phyloP scores from a whole-genome alignment of 2,329 filamentous ascomycete species.

The Venturia oleaginea region DNA sequence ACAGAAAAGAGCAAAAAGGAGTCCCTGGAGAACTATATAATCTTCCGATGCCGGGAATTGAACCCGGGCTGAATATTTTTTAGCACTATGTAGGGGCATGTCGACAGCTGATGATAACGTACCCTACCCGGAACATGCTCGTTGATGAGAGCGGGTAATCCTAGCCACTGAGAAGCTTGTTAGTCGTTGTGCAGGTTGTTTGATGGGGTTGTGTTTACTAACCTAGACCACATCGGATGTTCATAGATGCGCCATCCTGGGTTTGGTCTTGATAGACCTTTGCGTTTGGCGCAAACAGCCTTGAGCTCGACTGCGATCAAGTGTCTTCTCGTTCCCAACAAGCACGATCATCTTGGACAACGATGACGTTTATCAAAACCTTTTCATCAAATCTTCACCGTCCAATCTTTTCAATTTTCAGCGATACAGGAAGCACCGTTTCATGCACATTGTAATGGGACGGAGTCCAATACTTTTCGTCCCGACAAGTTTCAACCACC shows the following conservation, averaged over 20 bases:
- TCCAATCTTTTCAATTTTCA: not conserved
- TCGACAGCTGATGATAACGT: too few relatives aligned
- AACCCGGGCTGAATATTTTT: not conserved
- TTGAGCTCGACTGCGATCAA: not conserved
- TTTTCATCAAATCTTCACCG: not conserved
- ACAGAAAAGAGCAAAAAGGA: not conserved
- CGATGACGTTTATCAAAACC: not conserved
- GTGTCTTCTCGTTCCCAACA: not conserved
- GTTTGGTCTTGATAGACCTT: not conserved
- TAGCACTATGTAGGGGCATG: too few relatives aligned
- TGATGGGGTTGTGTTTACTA: not conserved
- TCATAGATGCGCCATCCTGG: not conserved
- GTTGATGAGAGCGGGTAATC: slow-evolving; percentile 3
- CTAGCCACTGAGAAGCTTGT: not conserved
- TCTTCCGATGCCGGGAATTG: not conserved
- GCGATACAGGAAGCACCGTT: not conserved
- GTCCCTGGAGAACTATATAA: not conserved
- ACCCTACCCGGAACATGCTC: slow-evolving; percentile 6
- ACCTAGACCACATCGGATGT: slow-evolving; percentile 8
- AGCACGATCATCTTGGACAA: not conserved
- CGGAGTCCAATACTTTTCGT: not conserved
- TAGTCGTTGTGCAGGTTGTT: not conserved
- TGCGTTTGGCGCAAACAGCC: not conserved
- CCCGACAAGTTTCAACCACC: not conserved
- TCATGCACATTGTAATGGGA: not conserved